Evolutionary conservation across 2,329 filamentous ascomycete species (phyloP).

Genomic region (Fusarium cicatricum): DNA sequence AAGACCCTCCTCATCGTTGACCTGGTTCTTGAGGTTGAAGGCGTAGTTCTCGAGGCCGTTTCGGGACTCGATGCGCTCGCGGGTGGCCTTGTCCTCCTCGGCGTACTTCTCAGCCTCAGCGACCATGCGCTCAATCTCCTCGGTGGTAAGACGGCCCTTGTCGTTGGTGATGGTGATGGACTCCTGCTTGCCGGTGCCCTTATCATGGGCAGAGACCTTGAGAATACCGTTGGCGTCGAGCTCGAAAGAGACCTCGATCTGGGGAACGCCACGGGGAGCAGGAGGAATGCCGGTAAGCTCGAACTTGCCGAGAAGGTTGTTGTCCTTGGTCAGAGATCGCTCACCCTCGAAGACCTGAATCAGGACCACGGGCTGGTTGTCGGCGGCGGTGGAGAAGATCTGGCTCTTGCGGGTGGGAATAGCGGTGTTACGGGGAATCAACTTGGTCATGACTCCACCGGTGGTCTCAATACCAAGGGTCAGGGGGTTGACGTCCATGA

Average conservation of each 20-base stretch:
- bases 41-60: conserved; percentile 99
- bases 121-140: conserved; percentile 99
- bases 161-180: conserved; percentile 99
- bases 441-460: conserved; percentile 96
- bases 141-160: conserved; percentile 94
- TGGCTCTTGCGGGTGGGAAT: conserved; percentile 97
- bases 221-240: conserved; percentile 98
- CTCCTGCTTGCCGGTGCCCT: conserved; percentile 97
- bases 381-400: conserved; percentile 96
- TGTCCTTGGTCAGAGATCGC: conserved; percentile 93
- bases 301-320: conserved; percentile 98
- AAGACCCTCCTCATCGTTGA: conserved; percentile 94
- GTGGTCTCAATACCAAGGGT: conserved; percentile 98
- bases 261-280: conserved; percentile 93
- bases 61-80: conserved; percentile 94
- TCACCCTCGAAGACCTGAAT: conserved; percentile 98
- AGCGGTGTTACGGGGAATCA: conserved; percentile 92
- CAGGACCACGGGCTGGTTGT: conserved; percentile 94
- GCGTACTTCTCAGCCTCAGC: conserved; percentile 98
- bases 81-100: conserved; percentile 98
- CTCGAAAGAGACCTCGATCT: conserved; percentile 98
- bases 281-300: conserved; percentile 96
- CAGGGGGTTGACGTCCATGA: conserved; percentile 97
- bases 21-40: conserved; percentile 99
- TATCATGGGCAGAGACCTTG: conserved; percentile 94